Evolutionary conservation across 2,329 filamentous ascomycete species (phyloP).

Genomic region (Botrytis paeoniae): DNA sequence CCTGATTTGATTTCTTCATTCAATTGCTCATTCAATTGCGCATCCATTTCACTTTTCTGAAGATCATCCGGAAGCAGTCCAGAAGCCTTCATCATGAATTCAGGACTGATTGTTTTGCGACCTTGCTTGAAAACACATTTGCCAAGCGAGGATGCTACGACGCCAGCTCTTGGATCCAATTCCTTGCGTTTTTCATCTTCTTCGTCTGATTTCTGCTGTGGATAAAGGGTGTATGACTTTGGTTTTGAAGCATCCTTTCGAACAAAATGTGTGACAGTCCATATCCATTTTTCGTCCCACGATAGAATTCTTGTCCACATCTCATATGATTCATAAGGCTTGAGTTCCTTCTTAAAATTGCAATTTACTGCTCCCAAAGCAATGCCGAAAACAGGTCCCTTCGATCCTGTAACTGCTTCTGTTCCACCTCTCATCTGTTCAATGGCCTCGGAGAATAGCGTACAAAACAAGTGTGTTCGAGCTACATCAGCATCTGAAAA

Average conservation of each 20-base stretch:
- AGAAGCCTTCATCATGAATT: constrained; percentile 56
- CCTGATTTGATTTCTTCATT: background rate
- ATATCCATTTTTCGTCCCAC: constrained; percentile 82
- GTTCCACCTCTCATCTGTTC: constrained; percentile 39
- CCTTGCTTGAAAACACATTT: constrained; percentile 61
- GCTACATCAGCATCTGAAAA: constrained; percentile 68
- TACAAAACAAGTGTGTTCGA: constrained; percentile 61
- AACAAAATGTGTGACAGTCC: constrained; percentile 55
- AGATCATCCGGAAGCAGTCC: constrained; percentile 52
- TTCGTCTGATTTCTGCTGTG: constrained; percentile 31
- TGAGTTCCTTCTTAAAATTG: constrained; percentile 68
- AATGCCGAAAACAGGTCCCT: constrained; percentile 36
- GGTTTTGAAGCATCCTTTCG: constrained; percentile 40
- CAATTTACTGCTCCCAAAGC: constrained; percentile 55
- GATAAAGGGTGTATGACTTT: constrained; percentile 37
- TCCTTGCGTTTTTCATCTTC: constrained; percentile 9
- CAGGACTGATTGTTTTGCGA: constrained; percentile 63
- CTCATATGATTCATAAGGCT: constrained; percentile 66
- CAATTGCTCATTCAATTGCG: background rate
- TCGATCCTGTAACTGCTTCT: constrained; percentile 34
- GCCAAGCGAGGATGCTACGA: constrained; percentile 48
- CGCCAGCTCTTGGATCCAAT: constrained; percentile 20
- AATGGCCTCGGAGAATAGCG: constrained; percentile 41
- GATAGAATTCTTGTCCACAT: constrained; percentile 67
- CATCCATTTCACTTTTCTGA: background rate